phyloP scores from a whole-genome alignment of 1,284 basidiomycete species.

The Butyriboletus appendiculatus region DNA sequence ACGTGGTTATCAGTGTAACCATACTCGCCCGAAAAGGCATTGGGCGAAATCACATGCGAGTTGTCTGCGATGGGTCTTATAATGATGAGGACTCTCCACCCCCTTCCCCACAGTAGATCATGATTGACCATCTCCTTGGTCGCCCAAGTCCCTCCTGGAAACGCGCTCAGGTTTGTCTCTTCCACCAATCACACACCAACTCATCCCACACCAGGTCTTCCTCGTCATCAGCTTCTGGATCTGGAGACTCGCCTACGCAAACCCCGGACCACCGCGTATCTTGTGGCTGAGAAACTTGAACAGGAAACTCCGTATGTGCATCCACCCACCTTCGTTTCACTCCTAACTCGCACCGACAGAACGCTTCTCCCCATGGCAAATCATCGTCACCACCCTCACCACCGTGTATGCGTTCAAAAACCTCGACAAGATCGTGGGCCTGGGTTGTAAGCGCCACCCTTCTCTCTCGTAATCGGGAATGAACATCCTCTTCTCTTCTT shows the following conservation, averaged over 20 bases:
- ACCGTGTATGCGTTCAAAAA: constrained; percentile 84
- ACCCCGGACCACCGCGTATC: constrained; percentile 64
- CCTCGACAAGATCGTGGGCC: constrained; percentile 84
- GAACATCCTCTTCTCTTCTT: background rate
- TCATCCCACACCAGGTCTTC: constrained; percentile 57
- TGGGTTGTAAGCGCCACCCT: constrained; percentile 63
- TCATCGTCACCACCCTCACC: constrained; percentile 86
- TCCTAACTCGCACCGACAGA: constrained; percentile 43
- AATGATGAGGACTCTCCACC: constrained; percentile 5
- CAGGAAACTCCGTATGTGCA: constrained; percentile 55
- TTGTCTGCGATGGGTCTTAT: constrained; percentile 1
- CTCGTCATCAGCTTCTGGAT: constrained; percentile 90
- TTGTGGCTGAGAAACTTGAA: constrained; percentile 65
- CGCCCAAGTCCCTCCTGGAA: constrained; percentile 77
- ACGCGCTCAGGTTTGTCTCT: constrained; percentile 59
- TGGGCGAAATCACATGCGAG: constrained; percentile 40
- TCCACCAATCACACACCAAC: background rate
- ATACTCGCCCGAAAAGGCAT: constrained; percentile 24
- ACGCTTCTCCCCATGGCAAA: constrained; percentile 93
- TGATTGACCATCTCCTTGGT: constrained; percentile 86
- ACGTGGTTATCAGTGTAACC: constrained; percentile 13
- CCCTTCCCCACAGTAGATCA: constrained; percentile 33
- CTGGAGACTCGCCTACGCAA: constrained; percentile 75
- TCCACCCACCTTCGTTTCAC: background rate
- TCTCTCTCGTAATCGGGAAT: background rate